Conservation (phyloP, 768 basidiomycete genomes). For the Amanita rubescens region DNA sequence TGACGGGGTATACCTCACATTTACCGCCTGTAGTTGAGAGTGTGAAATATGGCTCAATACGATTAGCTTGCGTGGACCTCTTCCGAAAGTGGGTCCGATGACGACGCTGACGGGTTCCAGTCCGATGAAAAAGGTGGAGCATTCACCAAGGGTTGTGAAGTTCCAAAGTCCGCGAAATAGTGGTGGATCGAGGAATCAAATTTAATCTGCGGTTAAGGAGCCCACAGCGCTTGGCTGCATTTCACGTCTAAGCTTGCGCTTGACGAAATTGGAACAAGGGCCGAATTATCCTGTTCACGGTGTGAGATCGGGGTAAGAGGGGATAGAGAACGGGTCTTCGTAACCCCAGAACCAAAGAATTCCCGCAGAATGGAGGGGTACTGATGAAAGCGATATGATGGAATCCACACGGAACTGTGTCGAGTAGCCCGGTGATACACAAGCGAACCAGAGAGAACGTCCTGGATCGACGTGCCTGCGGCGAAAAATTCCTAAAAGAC, state of each 20-base stretch:
- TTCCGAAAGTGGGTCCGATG: neutral
- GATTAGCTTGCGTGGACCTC: too few species aligned
- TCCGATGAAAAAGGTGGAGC: neutral
- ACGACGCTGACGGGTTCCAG: neutral
- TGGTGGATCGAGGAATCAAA: neutral
- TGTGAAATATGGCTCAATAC: neutral
- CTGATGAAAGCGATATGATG: neutral
- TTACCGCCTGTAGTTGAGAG: neutral
- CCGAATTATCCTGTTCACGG: neutral
- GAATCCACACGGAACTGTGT: neutral
- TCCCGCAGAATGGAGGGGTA: neutral
- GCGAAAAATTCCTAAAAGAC: neutral
- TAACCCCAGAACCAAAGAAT: neutral
- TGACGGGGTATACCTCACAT: neutral
- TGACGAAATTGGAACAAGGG: neutral
- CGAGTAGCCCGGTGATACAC: neutral
- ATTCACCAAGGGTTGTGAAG: neutral
- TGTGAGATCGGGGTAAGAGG: slow-evolving; percentile 5
- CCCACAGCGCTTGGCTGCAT: neutral
- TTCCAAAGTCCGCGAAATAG: neutral
- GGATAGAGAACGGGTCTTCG: neutral
- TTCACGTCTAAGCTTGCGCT: neutral
- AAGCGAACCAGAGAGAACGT: neutral
- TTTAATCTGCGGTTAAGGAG: neutral
- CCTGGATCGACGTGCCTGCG: neutral